Base-by-base conservation (phyloP, 768 basidiomycete genomes). In the Fomitopsis serialis region DNA sequence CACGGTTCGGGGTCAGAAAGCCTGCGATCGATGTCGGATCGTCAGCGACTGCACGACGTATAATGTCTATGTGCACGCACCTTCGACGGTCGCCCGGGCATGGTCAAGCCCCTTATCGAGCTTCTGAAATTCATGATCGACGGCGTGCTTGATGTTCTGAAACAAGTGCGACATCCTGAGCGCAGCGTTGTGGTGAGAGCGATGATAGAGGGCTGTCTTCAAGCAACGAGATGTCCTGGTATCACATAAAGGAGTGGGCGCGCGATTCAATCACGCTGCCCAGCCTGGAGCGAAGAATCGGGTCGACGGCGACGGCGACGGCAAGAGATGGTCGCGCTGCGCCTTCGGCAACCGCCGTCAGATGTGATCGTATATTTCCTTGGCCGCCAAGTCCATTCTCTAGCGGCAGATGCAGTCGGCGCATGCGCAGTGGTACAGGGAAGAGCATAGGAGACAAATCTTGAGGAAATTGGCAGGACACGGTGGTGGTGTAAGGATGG, bases 1-100 rank as follows among this genome's bases (percentile, higher is more conserved):
- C n/a, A 51, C 50, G 37, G 25, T 51, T 51, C 27, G 50, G 50
- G 37, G 15, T 29, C 19, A 51, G 17, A 7, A 51, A 17, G 17
- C 50, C 50, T 51, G 42, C 13, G 23, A 12, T n/a, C n/a, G 42
- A 17, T 17, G 12, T 51, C 22, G 27, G 42, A 51, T 51, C n/a
- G 10, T 8, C 22, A 5, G 11, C n/a, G 11, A 19, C 34, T 21
- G 37, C 8, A 22, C 27, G 23, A 12, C 12, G 17, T 22, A 43
- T 29, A 29, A 45, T 9, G 44, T 15, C 22, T n/a, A 42, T 42
- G 9, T 25, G 6, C 29, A 49, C 50, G 44, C 21, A 45, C 44
- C 44, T 21, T 45, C 44, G 13, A 45, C 21, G 24, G 44, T 45
- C 24, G 21, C 44, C 22, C 5, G 21, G 23, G 44, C 24, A 21